These are phyloP conservation scores for Penicillium subrubescens DNA, from an alignment of 495 filamentous ascomycete species.

Conservation along the genomic window DNA sequence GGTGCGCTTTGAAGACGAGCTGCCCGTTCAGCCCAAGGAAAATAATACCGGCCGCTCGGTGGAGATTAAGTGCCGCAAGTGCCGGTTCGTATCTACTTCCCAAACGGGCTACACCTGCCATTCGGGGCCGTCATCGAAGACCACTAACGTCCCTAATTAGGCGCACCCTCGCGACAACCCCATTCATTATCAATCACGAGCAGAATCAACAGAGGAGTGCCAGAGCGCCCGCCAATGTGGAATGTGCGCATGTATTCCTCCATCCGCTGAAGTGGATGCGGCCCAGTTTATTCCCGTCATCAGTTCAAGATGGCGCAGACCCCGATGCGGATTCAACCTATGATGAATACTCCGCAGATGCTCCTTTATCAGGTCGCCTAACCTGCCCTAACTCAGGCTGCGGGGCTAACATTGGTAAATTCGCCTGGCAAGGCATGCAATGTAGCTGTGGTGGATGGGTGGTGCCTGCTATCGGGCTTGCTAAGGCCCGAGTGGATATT, in stretches of 20 bases:
- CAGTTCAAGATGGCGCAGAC: conserved; percentile 12
- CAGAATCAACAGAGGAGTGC: conserved; percentile 23
- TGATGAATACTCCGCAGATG: conserved; percentile 44
- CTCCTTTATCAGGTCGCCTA: conserved; percentile 77
- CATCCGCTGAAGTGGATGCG: conserved; percentile 96
- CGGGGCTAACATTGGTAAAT: conserved; percentile 79
- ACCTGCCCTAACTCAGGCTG: conserved; percentile 80
- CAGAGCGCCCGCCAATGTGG: conserved; percentile 23
- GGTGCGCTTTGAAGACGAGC: conserved; percentile 86
- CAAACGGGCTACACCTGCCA: conserved; percentile 5
- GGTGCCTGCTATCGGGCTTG: conserved; percentile 84
- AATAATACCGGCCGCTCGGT: conserved; percentile 29
- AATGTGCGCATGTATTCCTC: conserved; percentile 84
- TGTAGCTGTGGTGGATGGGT: conserved; percentile 93
- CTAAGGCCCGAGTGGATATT: conserved; percentile 77
- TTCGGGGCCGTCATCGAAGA: background rate
- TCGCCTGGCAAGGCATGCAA: conserved; percentile 92
- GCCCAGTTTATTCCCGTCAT: conserved; percentile 57
- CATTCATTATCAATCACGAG: conserved; percentile 61
- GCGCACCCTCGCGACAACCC: conserved; percentile 62
- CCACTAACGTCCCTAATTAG: conserved; percentile 35
- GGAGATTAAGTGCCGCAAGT: conserved; percentile 66
- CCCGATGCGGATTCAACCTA: conserved; percentile 17
- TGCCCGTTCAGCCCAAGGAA: conserved; percentile 26
- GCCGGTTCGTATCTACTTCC: conserved; percentile 45